Evolutionary conservation across 495 filamentous ascomycete genomes (phyloP).

Genomic region (Hapsidospora chrysogenum): DNA sequence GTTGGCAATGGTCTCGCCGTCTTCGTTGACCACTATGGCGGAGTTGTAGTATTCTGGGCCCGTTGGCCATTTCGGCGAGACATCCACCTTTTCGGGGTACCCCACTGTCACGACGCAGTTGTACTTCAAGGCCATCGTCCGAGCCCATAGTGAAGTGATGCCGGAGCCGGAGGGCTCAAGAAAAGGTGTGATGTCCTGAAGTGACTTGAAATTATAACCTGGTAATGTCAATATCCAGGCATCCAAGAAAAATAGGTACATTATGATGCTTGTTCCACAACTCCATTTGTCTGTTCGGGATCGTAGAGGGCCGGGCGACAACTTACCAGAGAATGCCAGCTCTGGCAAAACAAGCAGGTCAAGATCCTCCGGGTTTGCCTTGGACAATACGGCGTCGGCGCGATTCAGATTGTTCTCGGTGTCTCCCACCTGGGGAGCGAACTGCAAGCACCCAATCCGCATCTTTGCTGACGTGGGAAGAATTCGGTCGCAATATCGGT

Average conservation of each 20-base stretch:
- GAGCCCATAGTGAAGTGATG: constrained; percentile 65
- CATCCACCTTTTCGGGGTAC: constrained; percentile 59
- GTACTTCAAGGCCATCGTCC: constrained; percentile 49
- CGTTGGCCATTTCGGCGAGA: constrained; percentile 18
- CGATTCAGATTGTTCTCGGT: constrained; percentile 57
- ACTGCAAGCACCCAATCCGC: constrained; percentile 73
- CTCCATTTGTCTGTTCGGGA: no score
- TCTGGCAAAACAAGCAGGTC: constrained; percentile 75
- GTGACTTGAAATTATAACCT: constrained; percentile 86
- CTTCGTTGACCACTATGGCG: constrained; percentile 55
- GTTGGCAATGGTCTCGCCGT: constrained; percentile 57
- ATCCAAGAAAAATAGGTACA: no score
- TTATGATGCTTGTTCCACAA: no score
- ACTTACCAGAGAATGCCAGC: constrained; percentile 70
- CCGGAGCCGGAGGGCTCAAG: constrained; percentile 67
- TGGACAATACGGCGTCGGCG: constrained; percentile 53
- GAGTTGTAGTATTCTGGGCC: constrained; percentile 61
- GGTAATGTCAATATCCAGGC: background rate
- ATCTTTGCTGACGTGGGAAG: no score
- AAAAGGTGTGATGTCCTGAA: constrained; percentile 58
- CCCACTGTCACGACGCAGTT: constrained; percentile 73
- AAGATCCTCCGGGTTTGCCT: constrained; percentile 31
- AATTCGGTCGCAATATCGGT: no score
- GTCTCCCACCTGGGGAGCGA: constrained; percentile 56
- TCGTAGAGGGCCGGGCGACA: background rate